Conservation (phyloP, 257 asterid genomes). For the Nicotiana tomentosiformis region DNA sequence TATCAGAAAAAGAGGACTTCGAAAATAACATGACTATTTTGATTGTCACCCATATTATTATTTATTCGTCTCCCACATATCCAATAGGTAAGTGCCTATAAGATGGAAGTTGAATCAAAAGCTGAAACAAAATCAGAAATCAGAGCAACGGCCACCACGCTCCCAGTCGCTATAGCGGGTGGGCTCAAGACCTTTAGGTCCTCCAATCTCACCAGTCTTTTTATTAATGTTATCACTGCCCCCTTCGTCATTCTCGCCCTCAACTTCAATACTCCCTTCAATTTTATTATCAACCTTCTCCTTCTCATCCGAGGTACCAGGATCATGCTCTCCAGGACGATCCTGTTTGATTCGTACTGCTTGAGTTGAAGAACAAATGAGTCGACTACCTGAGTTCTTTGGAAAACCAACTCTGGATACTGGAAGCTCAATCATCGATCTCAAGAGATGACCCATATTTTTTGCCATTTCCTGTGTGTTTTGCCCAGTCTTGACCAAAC, state of each 20-base stretch:
- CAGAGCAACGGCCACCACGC: conserved; percentile 75
- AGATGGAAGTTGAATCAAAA: background rate
- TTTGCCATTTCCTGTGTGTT: conserved; percentile 37
- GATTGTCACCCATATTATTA: background rate
- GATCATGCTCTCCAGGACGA: background rate
- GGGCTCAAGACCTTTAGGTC: conserved; percentile 90
- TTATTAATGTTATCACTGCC: conserved; percentile 29
- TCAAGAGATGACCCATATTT: conserved; percentile 35
- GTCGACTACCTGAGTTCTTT: conserved; percentile 23
- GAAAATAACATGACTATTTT: background rate
- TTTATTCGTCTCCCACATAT: background rate
- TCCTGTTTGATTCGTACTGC: conserved; percentile 25
- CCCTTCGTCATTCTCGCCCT: conserved; percentile 20
- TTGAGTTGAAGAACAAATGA: conserved; percentile 45
- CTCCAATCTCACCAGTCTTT: conserved; percentile 67
- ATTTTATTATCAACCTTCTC: conserved; percentile 16
- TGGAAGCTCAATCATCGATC: conserved; percentile 30
- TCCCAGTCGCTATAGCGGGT: conserved; percentile 96
- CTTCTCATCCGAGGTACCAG: conserved; percentile 14
- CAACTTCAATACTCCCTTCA: conserved; percentile 22
- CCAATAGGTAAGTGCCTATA: background rate
- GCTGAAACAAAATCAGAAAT: conserved; percentile 43
- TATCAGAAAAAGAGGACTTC: background rate
- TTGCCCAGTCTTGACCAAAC: background rate
- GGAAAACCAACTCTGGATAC: conserved; percentile 9